Evolutionary conservation across 1,139 yeast genomes (phyloP).

Genomic region (Scheffersomyces quercinus): DNA sequence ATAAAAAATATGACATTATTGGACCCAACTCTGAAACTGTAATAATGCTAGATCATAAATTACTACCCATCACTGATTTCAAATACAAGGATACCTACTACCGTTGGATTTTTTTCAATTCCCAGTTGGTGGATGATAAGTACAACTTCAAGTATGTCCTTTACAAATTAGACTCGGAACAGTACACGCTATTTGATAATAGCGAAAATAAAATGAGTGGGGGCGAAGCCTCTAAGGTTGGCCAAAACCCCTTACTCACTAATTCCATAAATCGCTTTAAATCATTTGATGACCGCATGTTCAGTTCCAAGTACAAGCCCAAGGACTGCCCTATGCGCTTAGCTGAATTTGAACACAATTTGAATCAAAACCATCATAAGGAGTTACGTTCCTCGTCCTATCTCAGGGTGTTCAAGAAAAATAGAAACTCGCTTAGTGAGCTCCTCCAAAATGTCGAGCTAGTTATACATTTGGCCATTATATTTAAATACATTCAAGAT

Average conservation of each 20-base stretch:
- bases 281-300: neutral
- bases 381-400: neutral
- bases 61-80: neutral
- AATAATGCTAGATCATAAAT: neutral
- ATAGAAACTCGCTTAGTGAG: neutral
- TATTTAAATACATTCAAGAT: neutral
- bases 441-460: neutral
- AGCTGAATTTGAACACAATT: conserved; percentile 1
- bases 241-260: neutral
- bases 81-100: neutral
- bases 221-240: neutral
- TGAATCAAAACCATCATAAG: neutral
- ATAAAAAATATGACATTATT: neutral
- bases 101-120: neutral
- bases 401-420: neutral
- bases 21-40: neutral
- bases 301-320: neutral
- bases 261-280: neutral
- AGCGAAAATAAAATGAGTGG: neutral
- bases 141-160: neutral
- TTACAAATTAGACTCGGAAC: neutral
- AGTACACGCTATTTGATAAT: neutral
- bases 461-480: neutral
- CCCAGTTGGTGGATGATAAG: neutral
- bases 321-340: neutral